Conservation (phyloP, 2,329 filamentous ascomycete species). For the Scedosporium boydii region DNA sequence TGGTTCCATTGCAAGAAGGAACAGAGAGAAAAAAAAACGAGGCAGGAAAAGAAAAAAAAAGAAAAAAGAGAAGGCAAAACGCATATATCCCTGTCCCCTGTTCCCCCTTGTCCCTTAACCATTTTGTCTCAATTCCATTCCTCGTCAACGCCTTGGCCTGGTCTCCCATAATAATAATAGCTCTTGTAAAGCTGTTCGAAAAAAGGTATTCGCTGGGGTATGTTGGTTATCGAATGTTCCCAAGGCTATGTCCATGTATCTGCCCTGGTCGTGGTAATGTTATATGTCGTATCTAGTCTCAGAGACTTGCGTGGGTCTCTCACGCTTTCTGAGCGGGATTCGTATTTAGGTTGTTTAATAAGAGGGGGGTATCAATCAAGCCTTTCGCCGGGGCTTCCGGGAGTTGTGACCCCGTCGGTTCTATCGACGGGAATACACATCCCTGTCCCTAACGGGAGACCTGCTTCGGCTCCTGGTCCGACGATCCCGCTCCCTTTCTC, state of each 20-base stretch:
- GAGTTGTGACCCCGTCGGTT: neutral
- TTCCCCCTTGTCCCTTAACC: neutral
- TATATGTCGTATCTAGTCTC: neutral
- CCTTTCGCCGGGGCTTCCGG: no score
- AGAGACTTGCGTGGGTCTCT: neutral
- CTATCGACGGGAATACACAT: constrained; percentile 38
- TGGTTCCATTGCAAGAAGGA: neutral
- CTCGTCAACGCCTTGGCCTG: neutral
- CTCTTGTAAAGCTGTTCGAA: neutral
- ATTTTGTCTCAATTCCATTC: neutral
- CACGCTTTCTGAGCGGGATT: no score
- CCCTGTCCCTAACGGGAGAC: constrained; percentile 28
- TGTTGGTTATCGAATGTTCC: neutral
- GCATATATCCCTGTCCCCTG: neutral
- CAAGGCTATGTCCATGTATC: neutral
- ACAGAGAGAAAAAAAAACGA: neutral
- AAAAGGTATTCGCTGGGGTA: neutral
- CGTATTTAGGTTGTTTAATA: no score
- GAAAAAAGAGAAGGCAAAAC: constrained; percentile 1
- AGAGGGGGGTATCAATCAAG: no score
- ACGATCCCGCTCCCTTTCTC: constrained; percentile 8
- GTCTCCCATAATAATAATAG: neutral
- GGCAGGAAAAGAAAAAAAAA: neutral
- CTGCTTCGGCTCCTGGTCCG: constrained; percentile 30
- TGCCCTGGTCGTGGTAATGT: neutral